Base-by-base conservation (phyloP, 2,329 filamentous ascomycete species). In the Ophiostoma pallidulum region DNA sequence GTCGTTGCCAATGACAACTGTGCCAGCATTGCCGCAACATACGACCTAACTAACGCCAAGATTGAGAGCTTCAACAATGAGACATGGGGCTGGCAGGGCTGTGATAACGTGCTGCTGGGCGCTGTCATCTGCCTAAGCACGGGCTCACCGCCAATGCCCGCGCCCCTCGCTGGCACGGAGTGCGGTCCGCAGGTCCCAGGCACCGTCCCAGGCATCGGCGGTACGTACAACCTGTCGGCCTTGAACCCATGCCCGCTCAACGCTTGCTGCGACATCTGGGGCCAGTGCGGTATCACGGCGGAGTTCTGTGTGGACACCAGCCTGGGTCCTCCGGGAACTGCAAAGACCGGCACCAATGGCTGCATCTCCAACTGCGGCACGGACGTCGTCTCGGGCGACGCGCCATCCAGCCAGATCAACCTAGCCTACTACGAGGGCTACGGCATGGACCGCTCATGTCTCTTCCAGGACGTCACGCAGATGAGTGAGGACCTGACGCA, bases 301-400 rank as follows among this genome's bases (percentile, higher is more conserved):
- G 69, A 69, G 13, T 73, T 72, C 53, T 75, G 71, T 56, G 59
- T 54, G 13, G 38, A 45, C 32, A 45, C 44, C 2, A 38, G 16
- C 28, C 22, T 26, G 2, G 51, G 51, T 5, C 28, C 36, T 9
- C 51, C 51, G 13, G 67, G 67, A 9, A 69, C 66, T 4, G 57
- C 63, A 9, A 36, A 51, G 8, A 42, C 53, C 0, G 60, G 59
- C 8, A 59, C 51, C 8, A 59, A 64, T 49, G 64, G 64, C 26
- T 69, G 67, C 50, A 64, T 69, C 18, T 64, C 60, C 19, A 68
- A 69, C 56, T 70, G 67, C 41, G 66, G 68, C 14, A 62, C 52
- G 5, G 59, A 62, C 5, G 57, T 69, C 10, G 50, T 62, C 18
- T 46, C 55, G 4, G 38, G 24, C 26, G 28, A 10, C 8, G 29